Conservation (phyloP, 805 yeast species). For the Zygoascus tannicola region DNA sequence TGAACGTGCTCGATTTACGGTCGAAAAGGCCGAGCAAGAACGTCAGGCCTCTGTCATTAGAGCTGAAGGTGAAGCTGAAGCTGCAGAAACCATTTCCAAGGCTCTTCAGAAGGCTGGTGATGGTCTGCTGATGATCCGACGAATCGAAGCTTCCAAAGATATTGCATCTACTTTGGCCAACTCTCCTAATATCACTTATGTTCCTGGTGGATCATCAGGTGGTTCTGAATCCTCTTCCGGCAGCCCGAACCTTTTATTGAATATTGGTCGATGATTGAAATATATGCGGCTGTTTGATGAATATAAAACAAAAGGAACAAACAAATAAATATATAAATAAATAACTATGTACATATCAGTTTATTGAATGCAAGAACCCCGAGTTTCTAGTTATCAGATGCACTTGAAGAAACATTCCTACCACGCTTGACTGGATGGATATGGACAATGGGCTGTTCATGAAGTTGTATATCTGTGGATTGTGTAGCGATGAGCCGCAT, state of each 20-base stretch:
- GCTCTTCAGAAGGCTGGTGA: slow-evolving; percentile 94
- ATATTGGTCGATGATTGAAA: slow-evolving; percentile 29
- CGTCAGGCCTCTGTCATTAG: slow-evolving; percentile 89
- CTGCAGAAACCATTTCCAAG: slow-evolving; percentile 89
- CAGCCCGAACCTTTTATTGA: slow-evolving; percentile 26
- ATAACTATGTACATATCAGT: too few species aligned
- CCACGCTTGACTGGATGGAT: too few species aligned
- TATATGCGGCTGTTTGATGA: too few species aligned
- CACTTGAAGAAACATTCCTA: too few species aligned
- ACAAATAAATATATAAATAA: too few species aligned
- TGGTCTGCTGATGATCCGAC: slow-evolving; percentile 83
- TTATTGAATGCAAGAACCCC: too few species aligned
- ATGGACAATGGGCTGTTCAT: slow-evolving; percentile 1
- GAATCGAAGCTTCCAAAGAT: slow-evolving; percentile 94
- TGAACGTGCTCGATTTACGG: slow-evolving; percentile 87
- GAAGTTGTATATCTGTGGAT: background rate
- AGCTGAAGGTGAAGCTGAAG: slow-evolving; percentile 99
- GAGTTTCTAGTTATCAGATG: too few species aligned
- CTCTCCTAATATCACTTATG: slow-evolving; percentile 79
- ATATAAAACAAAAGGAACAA: too few species aligned
- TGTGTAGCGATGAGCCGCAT: too few species aligned
- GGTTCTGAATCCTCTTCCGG: slow-evolving; percentile 23
- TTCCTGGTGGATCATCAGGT: slow-evolving; percentile 49
- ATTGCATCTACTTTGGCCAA: slow-evolving; percentile 81
- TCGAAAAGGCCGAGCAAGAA: slow-evolving; percentile 96